These are phyloP conservation scores for Xylaria sp. DNA, from an alignment of 2,329 filamentous ascomycete species.

Conservation along the genomic window DNA sequence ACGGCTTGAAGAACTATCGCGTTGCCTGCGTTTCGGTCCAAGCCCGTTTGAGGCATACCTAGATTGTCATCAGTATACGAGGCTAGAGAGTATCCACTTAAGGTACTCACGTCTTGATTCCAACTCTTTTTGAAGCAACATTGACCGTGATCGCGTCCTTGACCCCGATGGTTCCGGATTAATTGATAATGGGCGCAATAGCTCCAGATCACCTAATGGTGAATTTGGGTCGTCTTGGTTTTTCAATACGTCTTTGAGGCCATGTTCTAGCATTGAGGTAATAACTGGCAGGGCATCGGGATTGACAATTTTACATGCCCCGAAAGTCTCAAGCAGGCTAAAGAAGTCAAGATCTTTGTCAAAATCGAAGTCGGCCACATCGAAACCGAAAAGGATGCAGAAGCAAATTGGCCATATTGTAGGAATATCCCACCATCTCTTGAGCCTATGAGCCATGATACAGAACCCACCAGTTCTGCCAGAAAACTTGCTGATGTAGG, in stretches of 20 bases:
- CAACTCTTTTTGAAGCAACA: conserved; percentile 72
- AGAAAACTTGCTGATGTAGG: conserved; percentile 86
- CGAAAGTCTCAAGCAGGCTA: conserved; percentile 79
- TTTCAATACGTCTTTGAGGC: conserved; percentile 75
- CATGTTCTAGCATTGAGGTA: conserved; percentile 86
- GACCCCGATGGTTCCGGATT: conserved; percentile 42
- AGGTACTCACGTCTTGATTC: conserved; percentile 61
- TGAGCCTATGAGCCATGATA: conserved; percentile 84
- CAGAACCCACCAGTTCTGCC: conserved; percentile 86
- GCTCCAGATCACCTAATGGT: conserved; percentile 51
- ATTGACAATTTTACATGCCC: conserved; percentile 73
- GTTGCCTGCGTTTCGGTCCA: conserved; percentile 65
- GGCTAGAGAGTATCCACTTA: not conserved
- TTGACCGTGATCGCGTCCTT: conserved; percentile 66
- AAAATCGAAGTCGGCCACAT: conserved; percentile 79
- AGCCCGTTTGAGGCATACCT: conserved; percentile 56
- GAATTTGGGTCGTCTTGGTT: conserved; percentile 70
- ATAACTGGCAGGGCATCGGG: conserved; percentile 84
- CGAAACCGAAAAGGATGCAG: conserved; percentile 85
- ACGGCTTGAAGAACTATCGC: conserved; percentile 77
- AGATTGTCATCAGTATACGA: conserved; percentile 22
- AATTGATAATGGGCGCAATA: conserved; percentile 39
- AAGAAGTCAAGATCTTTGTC: conserved; percentile 78
- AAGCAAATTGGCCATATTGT: conserved; percentile 89
- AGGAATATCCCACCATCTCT: conserved; percentile 87